phyloP scores from a whole-genome alignment of 2,329 filamentous ascomycete genomes.

The Aureobasidium leucospermi region DNA sequence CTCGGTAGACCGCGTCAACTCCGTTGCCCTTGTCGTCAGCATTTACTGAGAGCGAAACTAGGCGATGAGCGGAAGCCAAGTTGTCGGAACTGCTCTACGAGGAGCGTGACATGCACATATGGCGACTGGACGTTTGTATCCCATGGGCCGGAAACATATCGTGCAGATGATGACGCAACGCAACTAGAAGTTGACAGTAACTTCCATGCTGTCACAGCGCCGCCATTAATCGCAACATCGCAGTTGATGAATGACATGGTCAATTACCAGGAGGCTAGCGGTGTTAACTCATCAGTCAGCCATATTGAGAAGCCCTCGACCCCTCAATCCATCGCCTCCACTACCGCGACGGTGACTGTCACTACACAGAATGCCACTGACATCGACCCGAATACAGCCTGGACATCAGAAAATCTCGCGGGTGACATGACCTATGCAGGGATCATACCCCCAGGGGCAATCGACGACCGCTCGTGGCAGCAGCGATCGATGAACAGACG shows the following conservation, averaged over 20 bases:
- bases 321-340: not conserved
- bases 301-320: not conserved
- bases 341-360: not conserved
- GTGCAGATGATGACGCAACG: not conserved
- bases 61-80: not conserved
- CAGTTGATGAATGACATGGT: not conserved
- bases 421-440: not conserved
- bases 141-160: not conserved
- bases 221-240: not conserved
- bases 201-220: not conserved
- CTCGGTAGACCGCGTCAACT: not conserved
- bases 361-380: not conserved
- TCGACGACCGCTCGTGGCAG: not conserved
- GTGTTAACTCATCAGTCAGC: not conserved
- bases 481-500: not conserved
- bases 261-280: not conserved
- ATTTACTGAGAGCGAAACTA: not conserved
- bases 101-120: not conserved
- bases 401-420: not conserved
- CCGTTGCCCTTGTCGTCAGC: not conserved
- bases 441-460: not conserved
- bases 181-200: not conserved
- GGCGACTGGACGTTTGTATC: conserved; percentile 1
- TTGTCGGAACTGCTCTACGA: not conserved
- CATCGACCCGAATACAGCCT: not conserved